Percentiles rank a stretch among this genome's conserved stretches.
These are phyloP conservation scores for Malassezia brasiliensis DNA, from an alignment of 1,284 basidiomycete species.

Conservation along the genomic window DNA sequence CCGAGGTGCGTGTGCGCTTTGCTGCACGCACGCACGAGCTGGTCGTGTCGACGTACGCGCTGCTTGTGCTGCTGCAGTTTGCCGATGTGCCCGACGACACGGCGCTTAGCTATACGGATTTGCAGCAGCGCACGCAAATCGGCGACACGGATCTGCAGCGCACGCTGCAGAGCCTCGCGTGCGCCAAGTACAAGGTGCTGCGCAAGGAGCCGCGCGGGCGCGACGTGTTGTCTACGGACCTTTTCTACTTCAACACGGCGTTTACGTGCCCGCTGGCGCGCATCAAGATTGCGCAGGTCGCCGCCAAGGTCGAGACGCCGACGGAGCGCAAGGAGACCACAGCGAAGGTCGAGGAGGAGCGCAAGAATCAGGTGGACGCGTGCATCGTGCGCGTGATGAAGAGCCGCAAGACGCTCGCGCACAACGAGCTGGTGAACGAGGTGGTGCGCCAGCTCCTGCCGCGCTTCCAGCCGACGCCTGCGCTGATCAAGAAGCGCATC, in stretches of 20 bases:
- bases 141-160: slow-evolving; percentile 71
- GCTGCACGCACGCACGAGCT: slow-evolving; percentile 73
- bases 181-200: slow-evolving; percentile 88
- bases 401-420: slow-evolving; percentile 75
- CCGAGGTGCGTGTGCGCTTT: slow-evolving; percentile 77
- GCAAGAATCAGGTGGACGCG: slow-evolving; percentile 76
- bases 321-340: slow-evolving; percentile 85
- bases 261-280: slow-evolving; percentile 74
- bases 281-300: slow-evolving; percentile 88
- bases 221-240: slow-evolving; percentile 66
- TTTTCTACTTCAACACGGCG: slow-evolving; percentile 76
- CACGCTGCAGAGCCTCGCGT: slow-evolving; percentile 87
- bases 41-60: slow-evolving; percentile 81
- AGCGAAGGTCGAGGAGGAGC: slow-evolving; percentile 82
- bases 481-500: slow-evolving; percentile 84
- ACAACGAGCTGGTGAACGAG: slow-evolving; percentile 83
- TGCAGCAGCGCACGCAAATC: slow-evolving; percentile 51
- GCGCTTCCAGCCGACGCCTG: slow-evolving; percentile 76
- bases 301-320: slow-evolving; percentile 70
- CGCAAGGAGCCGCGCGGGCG: slow-evolving; percentile 81
- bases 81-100: slow-evolving; percentile 52
- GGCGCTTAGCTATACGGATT: slow-evolving; percentile 23
- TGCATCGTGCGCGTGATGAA: slow-evolving; percentile 98
- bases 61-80: slow-evolving; percentile 81
- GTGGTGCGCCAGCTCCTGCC: slow-evolving; percentile 72